phyloP scores from a whole-genome alignment of 345 rosid species.

The Populus nigra region DNA sequence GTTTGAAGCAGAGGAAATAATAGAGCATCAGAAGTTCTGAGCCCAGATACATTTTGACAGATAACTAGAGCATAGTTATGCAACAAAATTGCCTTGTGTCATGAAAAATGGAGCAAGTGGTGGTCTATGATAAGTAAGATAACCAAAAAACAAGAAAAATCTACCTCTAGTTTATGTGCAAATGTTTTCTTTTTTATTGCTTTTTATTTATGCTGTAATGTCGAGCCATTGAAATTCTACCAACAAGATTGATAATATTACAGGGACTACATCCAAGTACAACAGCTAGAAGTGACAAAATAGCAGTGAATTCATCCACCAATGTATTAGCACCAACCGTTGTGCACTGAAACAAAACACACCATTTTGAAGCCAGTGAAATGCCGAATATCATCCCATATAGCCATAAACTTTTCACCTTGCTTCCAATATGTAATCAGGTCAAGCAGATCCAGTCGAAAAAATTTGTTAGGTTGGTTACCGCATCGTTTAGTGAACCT shows the following conservation, averaged over 20 bases:
- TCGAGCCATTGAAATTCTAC: not conserved
- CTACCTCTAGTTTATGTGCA: not conserved
- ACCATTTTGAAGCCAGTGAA: not conserved
- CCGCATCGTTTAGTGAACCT: not conserved
- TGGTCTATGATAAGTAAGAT: not conserved
- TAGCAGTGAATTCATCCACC: not conserved
- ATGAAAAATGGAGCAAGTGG: not conserved
- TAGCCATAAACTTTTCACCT: not conserved
- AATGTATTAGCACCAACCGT: not conserved
- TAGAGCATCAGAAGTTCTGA: not conserved
- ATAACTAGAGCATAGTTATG: too few relatives aligned
- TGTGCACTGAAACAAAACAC: not conserved
- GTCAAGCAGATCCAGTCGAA: constrained; percentile 16
- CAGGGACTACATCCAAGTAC: not conserved
- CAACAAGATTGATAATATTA: not conserved
- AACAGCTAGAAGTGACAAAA: not conserved
- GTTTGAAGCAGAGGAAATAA: not conserved
- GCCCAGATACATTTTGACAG: not conserved
- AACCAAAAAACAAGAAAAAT: not conserved
- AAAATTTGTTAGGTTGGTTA: not conserved
- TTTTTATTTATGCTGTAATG: not conserved
- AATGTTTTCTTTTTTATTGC: not conserved
- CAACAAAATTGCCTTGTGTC: too few relatives aligned
- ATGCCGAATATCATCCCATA: constrained; percentile 1
- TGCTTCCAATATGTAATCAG: not conserved